phyloP scores from a whole-genome alignment of 2,329 filamentous ascomycete species.

The Botryotinia calthae region DNA sequence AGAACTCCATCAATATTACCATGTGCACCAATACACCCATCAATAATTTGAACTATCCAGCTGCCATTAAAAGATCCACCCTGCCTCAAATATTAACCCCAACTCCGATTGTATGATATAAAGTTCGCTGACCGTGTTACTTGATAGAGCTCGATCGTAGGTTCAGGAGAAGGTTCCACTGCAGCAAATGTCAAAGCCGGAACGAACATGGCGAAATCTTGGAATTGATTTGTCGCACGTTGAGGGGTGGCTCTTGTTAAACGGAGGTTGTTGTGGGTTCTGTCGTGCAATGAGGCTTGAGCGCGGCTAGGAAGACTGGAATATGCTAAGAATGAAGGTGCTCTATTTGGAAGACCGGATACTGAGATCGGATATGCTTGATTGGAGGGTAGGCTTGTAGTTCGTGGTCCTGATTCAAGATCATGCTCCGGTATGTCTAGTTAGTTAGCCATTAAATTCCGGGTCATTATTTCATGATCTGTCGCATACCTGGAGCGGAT shows the following conservation, averaged over 20 bases:
- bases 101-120: neutral
- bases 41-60: neutral
- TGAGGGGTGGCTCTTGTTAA: rapidly evolving
- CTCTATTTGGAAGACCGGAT: too few relatives aligned
- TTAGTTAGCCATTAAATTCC: neutral
- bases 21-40: neutral
- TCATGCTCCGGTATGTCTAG: neutral
- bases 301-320: neutral
- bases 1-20: neutral
- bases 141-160: neutral
- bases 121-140: neutral
- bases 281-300: neutral
- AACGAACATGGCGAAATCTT: neutral
- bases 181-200: neutral
- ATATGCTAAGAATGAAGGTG: neutral
- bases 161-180: neutral
- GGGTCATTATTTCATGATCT: too few relatives aligned
- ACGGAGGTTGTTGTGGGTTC: neutral
- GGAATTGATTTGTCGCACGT: neutral
- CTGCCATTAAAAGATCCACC: neutral
- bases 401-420: neutral
- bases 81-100: neutral
- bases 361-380: neutral
- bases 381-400: neutral
- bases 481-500: neutral